Conservation (phyloP, 345 rosid species). For the Gynandropsis gynandra region DNA sequence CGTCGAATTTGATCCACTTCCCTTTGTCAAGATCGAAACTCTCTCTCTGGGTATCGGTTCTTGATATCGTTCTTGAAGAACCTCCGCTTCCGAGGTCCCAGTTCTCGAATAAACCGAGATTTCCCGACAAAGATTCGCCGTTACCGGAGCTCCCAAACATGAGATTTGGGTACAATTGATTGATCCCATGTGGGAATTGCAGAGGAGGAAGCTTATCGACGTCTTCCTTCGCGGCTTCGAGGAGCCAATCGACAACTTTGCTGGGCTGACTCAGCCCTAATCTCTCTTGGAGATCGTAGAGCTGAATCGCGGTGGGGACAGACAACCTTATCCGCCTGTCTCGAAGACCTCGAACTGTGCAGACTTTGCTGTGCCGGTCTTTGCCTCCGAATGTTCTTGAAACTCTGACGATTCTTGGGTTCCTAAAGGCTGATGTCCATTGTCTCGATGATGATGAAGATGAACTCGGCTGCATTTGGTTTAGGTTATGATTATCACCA, state of each 20-base stretch:
- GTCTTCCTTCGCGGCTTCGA: conserved; percentile 58
- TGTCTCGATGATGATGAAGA: conserved; percentile 34
- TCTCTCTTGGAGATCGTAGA: conserved; percentile 79
- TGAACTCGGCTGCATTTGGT: not conserved
- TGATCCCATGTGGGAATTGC: conserved; percentile 56
- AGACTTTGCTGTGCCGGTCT: conserved; percentile 92
- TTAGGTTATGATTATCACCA: not conserved
- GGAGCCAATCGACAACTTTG: conserved; percentile 87
- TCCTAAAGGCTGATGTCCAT: conserved; percentile 58
- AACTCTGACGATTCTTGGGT: conserved; percentile 84
- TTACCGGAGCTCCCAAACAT: conserved; percentile 19
- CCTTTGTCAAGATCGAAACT: conserved; percentile 41
- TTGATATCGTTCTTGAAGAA: conserved; percentile 34
- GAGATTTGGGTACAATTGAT: conserved; percentile 46
- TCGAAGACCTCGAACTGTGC: conserved; percentile 75
- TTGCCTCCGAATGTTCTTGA: conserved; percentile 81
- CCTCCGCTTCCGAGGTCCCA: conserved; percentile 38
- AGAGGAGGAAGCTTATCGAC: conserved; percentile 83
- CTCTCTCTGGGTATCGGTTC: conserved; percentile 31
- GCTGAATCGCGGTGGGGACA: conserved; percentile 70
- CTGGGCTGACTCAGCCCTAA: conserved; percentile 85
- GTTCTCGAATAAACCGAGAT: conserved; percentile 38
- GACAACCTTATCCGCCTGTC: conserved; percentile 87
- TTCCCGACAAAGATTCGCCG: conserved; percentile 31
- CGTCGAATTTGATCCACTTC: conserved; percentile 47